Evolutionary conservation across 768 basidiomycete species (phyloP), one percentile per base, ranked within the genome.

Genomic region (Boletus reticuloceps): DNA sequence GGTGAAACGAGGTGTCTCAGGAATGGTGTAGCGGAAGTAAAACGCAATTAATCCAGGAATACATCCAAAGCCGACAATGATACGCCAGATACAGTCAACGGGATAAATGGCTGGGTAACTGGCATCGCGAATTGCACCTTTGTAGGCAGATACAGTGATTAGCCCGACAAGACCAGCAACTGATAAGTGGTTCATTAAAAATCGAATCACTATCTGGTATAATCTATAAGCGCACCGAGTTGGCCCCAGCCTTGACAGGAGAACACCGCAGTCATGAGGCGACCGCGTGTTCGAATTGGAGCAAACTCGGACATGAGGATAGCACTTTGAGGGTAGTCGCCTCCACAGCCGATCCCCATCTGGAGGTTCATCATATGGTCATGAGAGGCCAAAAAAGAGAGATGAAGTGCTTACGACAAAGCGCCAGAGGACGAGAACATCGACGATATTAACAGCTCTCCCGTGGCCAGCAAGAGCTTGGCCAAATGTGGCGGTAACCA

Each of bases 231-330:
- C 81, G 60, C 54, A 87, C 88, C 66, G 59, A 93, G 82, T 70
- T 94, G 87, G 38, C 93, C 94, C 86, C 88, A 94, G n/a, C 93
- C 94, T 60, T 94, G 92, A 39, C 78, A 71, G 0, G 92, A 83
- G 58, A 94, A 94, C 3, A 93, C 89, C 1, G 86, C 89, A 4
- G 88, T 86, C 90, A 96, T 92, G 74, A 96, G 83, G 13, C 91
- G 79, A 19, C 94, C 94, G 54, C 93, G 83, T 47, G 81, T 85
- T 43, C 80, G 79, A 31, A 82, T 85, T 0, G 89, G 78, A 11
- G 93, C 84, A 64, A 94, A 94, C 68, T 96, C 93, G 10, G 89
- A 92, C n/a, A 91, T 84, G 63, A 94, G 93, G 64, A 91, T 84
- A 12, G 93, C 88, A 45, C 81, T 83, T 1, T 91, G 71, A 27